These are phyloP conservation scores for Truncatella angustata DNA, from an alignment of 2,329 filamentous ascomycete species.

Conservation along the genomic window DNA sequence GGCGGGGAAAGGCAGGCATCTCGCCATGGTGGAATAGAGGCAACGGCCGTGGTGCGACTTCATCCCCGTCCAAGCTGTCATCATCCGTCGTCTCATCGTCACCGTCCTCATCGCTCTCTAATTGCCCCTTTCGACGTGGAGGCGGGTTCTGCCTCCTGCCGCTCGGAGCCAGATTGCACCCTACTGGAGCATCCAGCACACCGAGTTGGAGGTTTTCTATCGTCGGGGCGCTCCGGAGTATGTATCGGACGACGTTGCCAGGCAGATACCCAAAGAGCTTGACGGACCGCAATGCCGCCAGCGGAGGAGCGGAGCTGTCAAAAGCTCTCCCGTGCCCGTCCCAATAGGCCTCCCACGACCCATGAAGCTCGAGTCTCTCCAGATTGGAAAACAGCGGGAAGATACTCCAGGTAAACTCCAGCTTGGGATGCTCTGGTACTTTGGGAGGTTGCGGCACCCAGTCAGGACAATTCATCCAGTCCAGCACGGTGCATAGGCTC, in stretches of 20 bases:
- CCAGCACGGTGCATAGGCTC: background rate
- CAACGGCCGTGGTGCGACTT: background rate
- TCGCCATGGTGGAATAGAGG: background rate
- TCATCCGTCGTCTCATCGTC: background rate
- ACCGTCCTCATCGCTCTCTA: background rate
- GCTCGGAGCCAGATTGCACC: background rate
- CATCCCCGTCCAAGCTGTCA: background rate
- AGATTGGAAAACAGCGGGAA: background rate
- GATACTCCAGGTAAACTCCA: background rate
- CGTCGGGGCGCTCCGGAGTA: background rate
- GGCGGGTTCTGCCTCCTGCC: background rate
- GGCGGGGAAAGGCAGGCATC: background rate
- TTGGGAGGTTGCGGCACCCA: too few relatives aligned
- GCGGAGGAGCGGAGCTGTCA: background rate
- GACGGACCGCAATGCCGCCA: background rate
- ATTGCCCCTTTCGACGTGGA: background rate
- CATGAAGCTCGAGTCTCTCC: background rate
- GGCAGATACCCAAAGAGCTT: background rate
- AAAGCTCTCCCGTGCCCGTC: background rate
- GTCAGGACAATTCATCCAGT: background rate
- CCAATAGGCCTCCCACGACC: background rate
- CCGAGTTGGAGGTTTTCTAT: background rate
- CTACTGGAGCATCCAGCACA: background rate
- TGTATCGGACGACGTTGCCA: background rate
- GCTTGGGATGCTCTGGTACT: background rate